Evolutionary conservation across 2,329 filamentous ascomycete genomes (phyloP).

Genomic region (Pseudogymnoascus sp.): DNA sequence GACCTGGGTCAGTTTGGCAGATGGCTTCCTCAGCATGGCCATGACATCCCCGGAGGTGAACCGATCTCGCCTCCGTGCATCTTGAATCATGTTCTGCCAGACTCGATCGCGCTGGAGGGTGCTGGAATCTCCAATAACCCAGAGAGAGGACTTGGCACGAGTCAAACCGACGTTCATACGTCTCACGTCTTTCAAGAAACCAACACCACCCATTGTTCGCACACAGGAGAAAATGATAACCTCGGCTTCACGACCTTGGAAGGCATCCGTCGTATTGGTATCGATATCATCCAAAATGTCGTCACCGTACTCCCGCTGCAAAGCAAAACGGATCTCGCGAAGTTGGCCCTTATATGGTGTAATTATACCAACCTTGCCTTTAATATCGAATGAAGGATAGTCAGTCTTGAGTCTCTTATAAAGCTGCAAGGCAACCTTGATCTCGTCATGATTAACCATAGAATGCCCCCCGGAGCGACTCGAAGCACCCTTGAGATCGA

Average conservation of each 20-base stretch:
- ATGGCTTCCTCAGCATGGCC: slow-evolving; percentile 44
- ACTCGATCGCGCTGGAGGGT: slow-evolving; percentile 82
- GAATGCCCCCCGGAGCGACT: slow-evolving; percentile 79
- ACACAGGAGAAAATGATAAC: slow-evolving; percentile 99
- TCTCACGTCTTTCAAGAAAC: slow-evolving; percentile 95
- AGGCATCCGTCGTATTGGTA: slow-evolving; percentile 98
- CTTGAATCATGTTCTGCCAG: slow-evolving; percentile 79
- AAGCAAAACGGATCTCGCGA: slow-evolving; percentile 68
- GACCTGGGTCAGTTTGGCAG: not conserved
- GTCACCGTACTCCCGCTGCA: slow-evolving; percentile 65
- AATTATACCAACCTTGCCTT: slow-evolving; percentile 88
- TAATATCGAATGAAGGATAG: slow-evolving; percentile 61
- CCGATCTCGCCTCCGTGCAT: slow-evolving; percentile 65
- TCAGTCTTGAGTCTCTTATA: slow-evolving; percentile 74
- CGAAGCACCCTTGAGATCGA: slow-evolving; percentile 82
- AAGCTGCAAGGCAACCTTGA: slow-evolving; percentile 77
- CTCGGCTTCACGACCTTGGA: slow-evolving; percentile 93
- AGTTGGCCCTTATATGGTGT: slow-evolving; percentile 96
- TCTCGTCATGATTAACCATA: slow-evolving; percentile 78
- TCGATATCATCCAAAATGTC: slow-evolving; percentile 73
- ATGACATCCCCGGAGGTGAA: slow-evolving; percentile 66
- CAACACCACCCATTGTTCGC: slow-evolving; percentile 86
- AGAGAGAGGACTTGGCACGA: slow-evolving; percentile 90
- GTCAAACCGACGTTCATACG: slow-evolving; percentile 99
- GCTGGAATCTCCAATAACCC: slow-evolving; percentile 88